Conservation (phyloP, 306 rosid species). For the Prunus salicina region DNA sequence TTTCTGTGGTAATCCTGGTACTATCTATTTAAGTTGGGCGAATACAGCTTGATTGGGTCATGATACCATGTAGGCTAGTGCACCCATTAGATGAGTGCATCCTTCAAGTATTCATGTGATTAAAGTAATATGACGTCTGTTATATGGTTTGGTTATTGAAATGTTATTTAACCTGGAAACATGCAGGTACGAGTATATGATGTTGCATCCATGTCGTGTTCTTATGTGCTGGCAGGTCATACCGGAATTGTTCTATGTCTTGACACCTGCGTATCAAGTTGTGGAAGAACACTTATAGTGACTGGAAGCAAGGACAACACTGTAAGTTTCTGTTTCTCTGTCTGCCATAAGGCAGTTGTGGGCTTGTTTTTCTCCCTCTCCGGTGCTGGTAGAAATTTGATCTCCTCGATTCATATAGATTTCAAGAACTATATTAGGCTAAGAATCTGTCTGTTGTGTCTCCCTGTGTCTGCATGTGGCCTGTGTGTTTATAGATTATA, state of each 20-base stretch:
- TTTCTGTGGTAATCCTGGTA: background rate
- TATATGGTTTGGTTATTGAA: slow-evolving; percentile 13
- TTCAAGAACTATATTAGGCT: background rate
- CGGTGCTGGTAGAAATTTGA: background rate
- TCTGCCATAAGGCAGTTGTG: background rate
- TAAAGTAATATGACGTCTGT: background rate
- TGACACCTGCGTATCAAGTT: slow-evolving; percentile 82
- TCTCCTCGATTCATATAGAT: background rate
- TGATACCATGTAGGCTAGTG: background rate
- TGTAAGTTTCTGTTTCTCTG: slow-evolving; percentile 47
- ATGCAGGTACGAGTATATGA: slow-evolving; percentile 92
- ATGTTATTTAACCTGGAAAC: slow-evolving; percentile 28
- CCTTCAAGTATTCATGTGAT: background rate
- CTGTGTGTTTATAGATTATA: background rate
- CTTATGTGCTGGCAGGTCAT: slow-evolving; percentile 84
- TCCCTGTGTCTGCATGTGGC: background rate
- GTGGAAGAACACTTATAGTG: slow-evolving; percentile 62
- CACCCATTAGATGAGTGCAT: background rate
- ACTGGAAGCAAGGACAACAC: slow-evolving; percentile 94
- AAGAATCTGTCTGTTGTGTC: background rate
- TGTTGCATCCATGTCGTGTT: slow-evolving; percentile 83
- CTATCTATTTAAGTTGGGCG: background rate
- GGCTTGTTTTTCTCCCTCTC: background rate
- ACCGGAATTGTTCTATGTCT: slow-evolving; percentile 75
- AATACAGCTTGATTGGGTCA: background rate